Evolutionary conservation across 140 eudicot species (phyloP).

Genomic region (Stevia rebaudiana): DNA sequence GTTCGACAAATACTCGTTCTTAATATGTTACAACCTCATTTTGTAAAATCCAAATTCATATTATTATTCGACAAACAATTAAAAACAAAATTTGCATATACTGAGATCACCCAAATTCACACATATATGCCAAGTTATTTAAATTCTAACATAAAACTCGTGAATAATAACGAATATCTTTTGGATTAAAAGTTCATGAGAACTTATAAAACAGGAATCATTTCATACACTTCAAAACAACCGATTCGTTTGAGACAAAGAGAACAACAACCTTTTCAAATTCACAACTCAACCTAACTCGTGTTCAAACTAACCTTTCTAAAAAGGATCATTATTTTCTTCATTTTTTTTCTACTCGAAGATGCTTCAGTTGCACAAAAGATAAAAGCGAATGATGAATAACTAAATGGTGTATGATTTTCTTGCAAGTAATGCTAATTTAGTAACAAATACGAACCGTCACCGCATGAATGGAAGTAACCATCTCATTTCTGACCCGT

Average conservation of each 20-base stretch:
- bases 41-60: too few species aligned
- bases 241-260: background rate
- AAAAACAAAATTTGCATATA: background rate
- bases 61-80: too few species aligned
- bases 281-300: constrained; percentile 10
- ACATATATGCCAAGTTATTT: too few species aligned
- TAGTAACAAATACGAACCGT: background rate
- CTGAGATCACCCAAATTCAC: background rate
- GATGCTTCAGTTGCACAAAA: constrained; percentile 22
- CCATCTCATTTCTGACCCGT: constrained; percentile 90
- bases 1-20: too few species aligned
- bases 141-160: background rate
- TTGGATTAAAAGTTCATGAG: background rate
- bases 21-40: too few species aligned
- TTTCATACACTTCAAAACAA: constrained; percentile 3
- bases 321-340: constrained; percentile 20
- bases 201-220: background rate
- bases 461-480: constrained; percentile 76
- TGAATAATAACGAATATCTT: background rate
- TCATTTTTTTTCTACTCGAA: constrained; percentile 10
- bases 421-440: constrained; percentile 8
- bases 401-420: background rate
- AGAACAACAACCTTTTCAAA: background rate
- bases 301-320: constrained; percentile 21
- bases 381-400: constrained; percentile 4